Base-by-base conservation (phyloP, 2,329 filamentous ascomycete genomes). In the Lachnellula willkommii region DNA sequence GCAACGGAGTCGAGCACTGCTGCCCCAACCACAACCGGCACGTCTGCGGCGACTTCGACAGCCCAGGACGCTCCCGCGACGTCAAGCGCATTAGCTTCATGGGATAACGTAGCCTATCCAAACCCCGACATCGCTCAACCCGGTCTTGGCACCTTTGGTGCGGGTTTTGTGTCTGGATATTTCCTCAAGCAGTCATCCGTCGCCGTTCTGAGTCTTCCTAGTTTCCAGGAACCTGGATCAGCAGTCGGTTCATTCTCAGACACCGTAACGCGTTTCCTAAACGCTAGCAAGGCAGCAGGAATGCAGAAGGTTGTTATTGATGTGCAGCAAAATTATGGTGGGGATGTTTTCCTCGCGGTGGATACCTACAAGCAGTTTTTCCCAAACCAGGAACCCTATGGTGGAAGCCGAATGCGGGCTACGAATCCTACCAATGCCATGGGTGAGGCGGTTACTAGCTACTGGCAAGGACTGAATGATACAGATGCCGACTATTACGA, bases 251-350 rank as follows among this genome's bases (percentile, higher is more conserved):
- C 65, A 1, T 73, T 73, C 53, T 63, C 62, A 11, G 39, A 55
- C 17, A 63, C 71, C 5, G 66, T 74, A 24, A 24, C 55, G 2
- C 47, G 69, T 0, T 73, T 83, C 57, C 70, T 84, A 14, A 67
- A 70, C 0, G 68, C 71, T 24, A 74, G 74, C n/a, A 73, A 74
- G 50, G 60, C 68, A 4, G 70, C 71, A 0, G 73, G 74, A 2
- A 81, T 82, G 65, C 78, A 73, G 11, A 82, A 79, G 65, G 71
- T 88, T 4, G 74, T 88, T 42, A 80, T 88, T 54, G 85, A 88
- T 59, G 63, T 88, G 6, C 76, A 80, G 4, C 74, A 72, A 6
- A 88, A 88, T 58, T 73, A 72, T 1, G 85, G 85, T 32, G 85
- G 85, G 0, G 66, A 83, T 6, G 75, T 79, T 17, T 73, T 87